A percentile compares a stretch with the other conserved stretches of the same genome.
phyloP scores from a whole-genome alignment of 2,329 filamentous ascomycete genomes.

The Diplocarpon mali region DNA sequence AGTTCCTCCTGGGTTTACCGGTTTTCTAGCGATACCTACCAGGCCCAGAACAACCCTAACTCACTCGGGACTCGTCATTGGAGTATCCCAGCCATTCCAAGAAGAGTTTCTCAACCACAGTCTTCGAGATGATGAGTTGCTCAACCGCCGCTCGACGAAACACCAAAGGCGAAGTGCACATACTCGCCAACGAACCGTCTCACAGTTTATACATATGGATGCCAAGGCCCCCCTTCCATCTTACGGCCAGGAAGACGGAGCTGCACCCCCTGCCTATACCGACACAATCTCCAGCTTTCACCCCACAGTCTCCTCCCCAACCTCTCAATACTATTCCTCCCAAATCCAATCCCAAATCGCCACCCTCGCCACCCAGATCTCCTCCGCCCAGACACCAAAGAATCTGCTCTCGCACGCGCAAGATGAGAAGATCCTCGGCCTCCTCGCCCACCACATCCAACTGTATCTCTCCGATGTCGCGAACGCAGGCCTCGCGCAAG shows the following conservation, averaged over 20 bases:
- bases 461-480: slow-evolving; percentile 22
- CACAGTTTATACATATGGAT: too few species aligned
- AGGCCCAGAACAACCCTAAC: too few species aligned
- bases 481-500: slow-evolving; percentile 15
- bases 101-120: too few species aligned
- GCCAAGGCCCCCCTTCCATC: too few species aligned
- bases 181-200: too few species aligned
- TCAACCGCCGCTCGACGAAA: too few species aligned
- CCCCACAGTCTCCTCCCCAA: not conserved
- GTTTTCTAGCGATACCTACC: too few species aligned
- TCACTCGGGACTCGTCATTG: too few species aligned
- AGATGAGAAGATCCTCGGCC: slow-evolving; percentile 21
- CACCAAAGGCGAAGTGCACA: too few species aligned
- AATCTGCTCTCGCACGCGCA: slow-evolving; percentile 17
- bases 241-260: slow-evolving; percentile 5
- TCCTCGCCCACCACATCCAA: slow-evolving; percentile 22
- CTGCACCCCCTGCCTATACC: slow-evolving; percentile 19
- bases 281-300: slow-evolving; percentile 13
- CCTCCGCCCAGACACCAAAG: slow-evolving; percentile 14
- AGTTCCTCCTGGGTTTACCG: too few species aligned
- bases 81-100: too few species aligned
- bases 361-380: slow-evolving; percentile 17
- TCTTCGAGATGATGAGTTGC: too few species aligned
- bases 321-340: slow-evolving; percentile 16
- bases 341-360: slow-evolving; percentile 21